Evolutionary conservation across 345 rosid species (phyloP), one percentile per base, ranked within the genome.

Genomic region (Lepidium didymum): DNA sequence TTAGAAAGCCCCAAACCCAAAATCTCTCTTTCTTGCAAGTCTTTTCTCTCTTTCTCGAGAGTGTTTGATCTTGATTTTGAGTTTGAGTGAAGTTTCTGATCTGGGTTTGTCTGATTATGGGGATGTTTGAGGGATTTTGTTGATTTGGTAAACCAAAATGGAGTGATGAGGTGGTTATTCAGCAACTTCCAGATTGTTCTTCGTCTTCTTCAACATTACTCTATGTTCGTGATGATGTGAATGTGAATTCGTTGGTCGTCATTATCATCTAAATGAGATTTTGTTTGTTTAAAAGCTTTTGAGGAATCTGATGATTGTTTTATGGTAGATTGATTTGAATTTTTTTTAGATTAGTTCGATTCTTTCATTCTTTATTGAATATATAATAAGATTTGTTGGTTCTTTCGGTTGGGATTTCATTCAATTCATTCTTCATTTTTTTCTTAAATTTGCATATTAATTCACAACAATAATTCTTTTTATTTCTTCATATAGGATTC

Each of bases 261-360:
- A 19, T 19, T 19, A 19, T 19, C 21, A 19, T 19, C 21, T 19
- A 19, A 19, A 19, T 19, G 21, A 19, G 21, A 19, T 19, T 19
- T 19, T 19, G 21, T 19, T 19, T 19, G 21, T 19, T 19, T 19
- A 19, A 42, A 40, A 41, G 4, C 12, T 52, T 68, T 37, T 57
- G 62, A 74, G 97, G 99, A 87, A 91, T 91, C 99, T 96, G 96
- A 91, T 94, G 95, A 87, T 79, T 83, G 78, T 81, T 86, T 82
- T 77, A 64, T 79, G 80, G 69, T 86, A 82, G 83, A 76, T 81
- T 74, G 79, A 76, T 79, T 71, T 67, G 64, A 46, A 11, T 15
- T 49, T 21, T 2, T 71, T 55, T 66, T 71, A 71, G 75, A 41
- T 63, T 68, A 75, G 70, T 67, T 71, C 38, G 62, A 88, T 90